A percentile compares a stretch with the other conserved stretches of the same genome.
Evolutionary conservation across 2,329 filamentous ascomycete genomes (phyloP).

Genomic region (Helotiales sp.): DNA sequence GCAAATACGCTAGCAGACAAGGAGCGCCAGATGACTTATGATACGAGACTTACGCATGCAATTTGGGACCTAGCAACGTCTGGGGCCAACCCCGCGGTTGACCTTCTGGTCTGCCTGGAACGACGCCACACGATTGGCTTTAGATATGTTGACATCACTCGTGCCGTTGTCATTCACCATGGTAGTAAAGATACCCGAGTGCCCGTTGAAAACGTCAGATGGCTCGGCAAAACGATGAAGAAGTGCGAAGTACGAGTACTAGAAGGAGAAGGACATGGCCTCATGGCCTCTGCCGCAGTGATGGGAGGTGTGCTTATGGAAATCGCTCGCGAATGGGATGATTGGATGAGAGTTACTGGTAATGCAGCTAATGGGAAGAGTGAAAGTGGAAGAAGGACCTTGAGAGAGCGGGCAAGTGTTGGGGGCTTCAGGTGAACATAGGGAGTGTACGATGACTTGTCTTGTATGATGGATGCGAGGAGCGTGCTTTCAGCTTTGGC

Average conservation of each 20-base stretch:
- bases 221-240: slow-evolving; percentile 93
- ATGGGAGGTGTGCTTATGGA: slow-evolving; percentile 96
- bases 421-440: slow-evolving; percentile 38
- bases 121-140: slow-evolving; percentile 91
- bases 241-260: slow-evolving; percentile 89
- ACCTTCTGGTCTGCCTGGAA: slow-evolving; percentile 90
- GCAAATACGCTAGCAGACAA: slow-evolving; percentile 68
- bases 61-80: slow-evolving; percentile 95
- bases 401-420: slow-evolving; percentile 42
- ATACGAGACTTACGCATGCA: slow-evolving; percentile 83
- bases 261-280: slow-evolving; percentile 88
- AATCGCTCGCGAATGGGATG: slow-evolving; percentile 92
- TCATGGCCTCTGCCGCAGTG: slow-evolving; percentile 92
- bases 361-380: slow-evolving; percentile 30
- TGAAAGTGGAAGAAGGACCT: slow-evolving; percentile 37
- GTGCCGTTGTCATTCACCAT: slow-evolving; percentile 91
- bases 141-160: slow-evolving; percentile 93
- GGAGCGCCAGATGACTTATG: slow-evolving; percentile 77
- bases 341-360: slow-evolving; percentile 72
- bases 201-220: slow-evolving; percentile 91
- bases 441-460: slow-evolving; percentile 8
- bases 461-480: slow-evolving; percentile 10
- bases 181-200: slow-evolving; percentile 89
- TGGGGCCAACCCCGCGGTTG: slow-evolving; percentile 90
- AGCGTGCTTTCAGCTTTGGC: slow-evolving; percentile 16